A percentile compares a stretch with the other conserved stretches of the same genome.
Evolutionary conservation across 2,329 filamentous ascomycete species (phyloP).

Genomic region (Dactylellina sp.): DNA sequence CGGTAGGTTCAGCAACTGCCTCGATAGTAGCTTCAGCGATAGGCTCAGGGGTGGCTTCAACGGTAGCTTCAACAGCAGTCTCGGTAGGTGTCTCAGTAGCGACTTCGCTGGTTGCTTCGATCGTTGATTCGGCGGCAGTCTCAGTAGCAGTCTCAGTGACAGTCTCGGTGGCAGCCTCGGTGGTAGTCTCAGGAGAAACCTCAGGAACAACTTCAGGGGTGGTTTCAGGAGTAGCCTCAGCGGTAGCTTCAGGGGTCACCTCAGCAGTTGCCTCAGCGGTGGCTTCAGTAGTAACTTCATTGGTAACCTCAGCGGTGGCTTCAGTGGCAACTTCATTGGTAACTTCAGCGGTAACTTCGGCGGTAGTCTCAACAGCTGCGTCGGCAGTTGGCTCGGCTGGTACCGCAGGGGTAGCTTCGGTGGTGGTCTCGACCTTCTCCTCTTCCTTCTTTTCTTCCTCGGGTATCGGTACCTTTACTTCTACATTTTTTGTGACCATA

Average conservation of each 20-base stretch:
- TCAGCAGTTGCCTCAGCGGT: background rate
- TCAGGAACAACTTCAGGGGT: conserved; percentile 14
- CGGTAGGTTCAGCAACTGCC: background rate
- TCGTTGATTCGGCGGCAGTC: background rate
- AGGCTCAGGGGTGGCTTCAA: background rate
- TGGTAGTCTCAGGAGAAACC: background rate
- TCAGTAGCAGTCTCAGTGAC: conserved; percentile 13
- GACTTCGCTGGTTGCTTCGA: background rate
- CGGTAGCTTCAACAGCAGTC: background rate
- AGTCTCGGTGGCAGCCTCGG: background rate
- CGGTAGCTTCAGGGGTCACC: background rate
- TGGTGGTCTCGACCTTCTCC: background rate
- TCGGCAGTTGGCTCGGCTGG: too few species aligned
- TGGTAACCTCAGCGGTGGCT: background rate
- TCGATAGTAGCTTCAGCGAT: conserved; percentile 5
- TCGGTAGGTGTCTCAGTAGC: conserved; percentile 3
- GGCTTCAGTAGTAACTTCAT: background rate
- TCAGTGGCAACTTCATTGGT: background rate
- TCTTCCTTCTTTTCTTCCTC: conserved; percentile 21
- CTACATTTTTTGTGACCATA: conserved; percentile 21
- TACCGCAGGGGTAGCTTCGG: background rate
- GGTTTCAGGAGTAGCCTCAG: conserved; percentile 2
- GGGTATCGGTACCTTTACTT: conserved; percentile 12
- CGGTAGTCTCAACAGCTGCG: background rate
- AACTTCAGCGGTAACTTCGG: conserved; percentile 3